phyloP scores from a whole-genome alignment of 805 yeast genomes.

The Wickerhamiella alocasiicola region DNA sequence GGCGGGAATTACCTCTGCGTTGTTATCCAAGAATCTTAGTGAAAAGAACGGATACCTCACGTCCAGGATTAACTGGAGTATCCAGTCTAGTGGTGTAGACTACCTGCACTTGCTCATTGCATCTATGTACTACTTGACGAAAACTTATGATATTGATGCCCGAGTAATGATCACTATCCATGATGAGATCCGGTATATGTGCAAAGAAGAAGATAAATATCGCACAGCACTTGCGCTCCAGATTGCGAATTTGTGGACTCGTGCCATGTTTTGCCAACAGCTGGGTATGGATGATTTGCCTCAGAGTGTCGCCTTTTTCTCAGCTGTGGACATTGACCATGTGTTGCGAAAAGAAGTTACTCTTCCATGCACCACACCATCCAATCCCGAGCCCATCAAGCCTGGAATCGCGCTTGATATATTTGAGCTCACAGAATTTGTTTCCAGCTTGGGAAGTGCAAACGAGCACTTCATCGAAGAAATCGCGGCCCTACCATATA shows the following conservation, averaged over 20 bases:
- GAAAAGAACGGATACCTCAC: constrained; percentile 52
- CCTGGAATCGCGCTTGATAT: constrained; percentile 74
- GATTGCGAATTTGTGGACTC: constrained; percentile 85
- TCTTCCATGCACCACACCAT: constrained; percentile 82
- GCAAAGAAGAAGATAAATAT: constrained; percentile 59
- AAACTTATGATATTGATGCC: constrained; percentile 55
- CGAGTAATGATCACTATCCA: constrained; percentile 81
- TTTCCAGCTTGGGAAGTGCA: constrained; percentile 17
- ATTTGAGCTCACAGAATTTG: constrained; percentile 31
- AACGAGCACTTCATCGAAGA: background rate
- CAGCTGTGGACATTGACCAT: constrained; percentile 82
- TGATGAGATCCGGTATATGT: constrained; percentile 82
- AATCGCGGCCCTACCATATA: constrained; percentile 6
- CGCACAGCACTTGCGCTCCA: constrained; percentile 75
- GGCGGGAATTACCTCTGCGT: constrained; percentile 82
- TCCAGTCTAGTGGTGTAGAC: constrained; percentile 96
- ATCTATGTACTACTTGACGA: constrained; percentile 72
- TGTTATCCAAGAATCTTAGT: constrained; percentile 52
- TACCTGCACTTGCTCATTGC: constrained; percentile 74
- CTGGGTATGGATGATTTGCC: constrained; percentile 83
- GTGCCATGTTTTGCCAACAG: constrained; percentile 90
- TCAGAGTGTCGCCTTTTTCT: constrained; percentile 89
- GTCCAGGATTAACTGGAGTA: constrained; percentile 92
- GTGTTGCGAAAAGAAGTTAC: constrained; percentile 88
- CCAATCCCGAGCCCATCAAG: constrained; percentile 56